Conservation (phyloP, 164 flowering plant genomes). For the Sextonia rubra region DNA sequence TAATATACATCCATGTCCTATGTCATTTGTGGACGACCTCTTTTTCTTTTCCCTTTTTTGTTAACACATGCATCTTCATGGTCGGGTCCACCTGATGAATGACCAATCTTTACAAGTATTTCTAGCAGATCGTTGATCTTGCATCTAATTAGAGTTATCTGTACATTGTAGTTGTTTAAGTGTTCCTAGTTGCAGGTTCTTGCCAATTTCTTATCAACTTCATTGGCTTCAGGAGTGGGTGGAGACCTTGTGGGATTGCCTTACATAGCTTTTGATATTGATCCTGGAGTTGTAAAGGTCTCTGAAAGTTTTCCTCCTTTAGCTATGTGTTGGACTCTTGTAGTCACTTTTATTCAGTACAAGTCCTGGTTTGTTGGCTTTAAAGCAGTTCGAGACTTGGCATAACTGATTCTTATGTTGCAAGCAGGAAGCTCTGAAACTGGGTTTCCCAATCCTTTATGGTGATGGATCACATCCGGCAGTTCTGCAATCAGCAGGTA, state of each 20-base stretch:
- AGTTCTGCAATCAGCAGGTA: constrained; percentile 93
- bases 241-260: constrained; percentile 64
- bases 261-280: constrained; percentile 86
- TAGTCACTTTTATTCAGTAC: neutral
- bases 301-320: constrained; percentile 12
- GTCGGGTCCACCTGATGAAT: neutral
- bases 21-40: neutral
- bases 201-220: constrained; percentile 89
- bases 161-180: constrained; percentile 1
- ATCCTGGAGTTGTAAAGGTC: constrained; percentile 89
- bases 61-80: neutral
- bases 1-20: neutral
- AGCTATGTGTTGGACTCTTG: neutral
- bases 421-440: constrained; percentile 62
- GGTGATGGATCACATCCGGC: constrained; percentile 96
- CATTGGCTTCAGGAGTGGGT: constrained; percentile 75
- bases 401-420: neutral
- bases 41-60: neutral
- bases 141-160: neutral
- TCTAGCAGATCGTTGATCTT: no score
- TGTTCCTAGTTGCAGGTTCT: constrained; percentile 57
- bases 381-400: neutral
- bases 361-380: neutral
- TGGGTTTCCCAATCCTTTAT: constrained; percentile 85
- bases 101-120: no score